phyloP scores from a whole-genome alignment of 2,329 filamentous ascomycete species.

The Diaporthe vaccinii region DNA sequence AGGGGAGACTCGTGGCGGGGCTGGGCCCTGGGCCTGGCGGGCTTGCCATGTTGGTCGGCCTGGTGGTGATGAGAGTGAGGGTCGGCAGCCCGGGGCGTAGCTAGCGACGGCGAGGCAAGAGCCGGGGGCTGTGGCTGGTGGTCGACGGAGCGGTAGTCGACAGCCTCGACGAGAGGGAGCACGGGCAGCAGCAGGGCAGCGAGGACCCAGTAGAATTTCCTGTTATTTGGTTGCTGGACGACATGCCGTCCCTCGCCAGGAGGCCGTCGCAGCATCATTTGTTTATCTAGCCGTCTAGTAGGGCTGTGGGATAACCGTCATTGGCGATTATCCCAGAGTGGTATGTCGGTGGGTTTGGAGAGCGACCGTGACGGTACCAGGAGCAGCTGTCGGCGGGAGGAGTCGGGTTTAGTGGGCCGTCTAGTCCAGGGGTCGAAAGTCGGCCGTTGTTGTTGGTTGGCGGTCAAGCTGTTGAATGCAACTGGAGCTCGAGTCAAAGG shows the following conservation, averaged over 20 bases:
- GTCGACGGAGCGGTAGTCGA: slow-evolving; percentile 56
- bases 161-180: slow-evolving; percentile 63
- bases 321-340: slow-evolving; percentile 34
- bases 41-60: slow-evolving; percentile 8
- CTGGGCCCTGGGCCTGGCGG: slow-evolving; percentile 4
- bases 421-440: not conserved
- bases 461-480: slow-evolving; percentile 1
- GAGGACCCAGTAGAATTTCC: slow-evolving; percentile 58
- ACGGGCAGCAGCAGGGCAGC: slow-evolving; percentile 64
- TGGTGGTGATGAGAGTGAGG: slow-evolving; percentile 20
- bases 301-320: slow-evolving; percentile 36
- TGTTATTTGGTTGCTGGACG: slow-evolving; percentile 52
- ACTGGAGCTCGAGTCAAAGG: slow-evolving; percentile 22
- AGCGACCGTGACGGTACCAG: not conserved
- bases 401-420: slow-evolving; percentile 6
- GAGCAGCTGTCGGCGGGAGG: slow-evolving; percentile 11
- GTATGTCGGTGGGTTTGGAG: not conserved
- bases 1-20: slow-evolving; percentile 37
- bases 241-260: slow-evolving; percentile 64
- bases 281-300: slow-evolving; percentile 47
- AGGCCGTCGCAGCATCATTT: slow-evolving; percentile 68
- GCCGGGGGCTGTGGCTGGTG: slow-evolving; percentile 46
- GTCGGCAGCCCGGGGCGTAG: not conserved
- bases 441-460: not conserved
- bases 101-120: slow-evolving; percentile 35